These are phyloP conservation scores for Phytophthora foliorum DNA, from an alignment of 352 stramenopile genomes.

Conservation along the genomic window DNA sequence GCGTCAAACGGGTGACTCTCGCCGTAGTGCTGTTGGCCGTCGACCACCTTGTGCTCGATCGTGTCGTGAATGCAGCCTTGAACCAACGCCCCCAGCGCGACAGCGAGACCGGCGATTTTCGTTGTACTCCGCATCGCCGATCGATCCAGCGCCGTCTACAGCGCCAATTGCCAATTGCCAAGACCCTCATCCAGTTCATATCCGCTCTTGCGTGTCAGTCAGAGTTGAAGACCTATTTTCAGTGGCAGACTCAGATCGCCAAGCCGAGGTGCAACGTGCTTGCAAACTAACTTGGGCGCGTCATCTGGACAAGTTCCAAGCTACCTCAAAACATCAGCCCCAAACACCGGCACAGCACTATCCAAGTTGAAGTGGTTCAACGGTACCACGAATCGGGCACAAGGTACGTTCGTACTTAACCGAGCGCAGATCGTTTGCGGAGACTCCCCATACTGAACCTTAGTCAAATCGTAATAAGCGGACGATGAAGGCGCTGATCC, in stretches of 20 bases:
- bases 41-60: slow-evolving; percentile 34
- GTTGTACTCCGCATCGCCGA: slow-evolving; percentile 6
- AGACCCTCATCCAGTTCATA: slow-evolving; percentile 6
- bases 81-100: not conserved
- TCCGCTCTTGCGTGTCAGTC: slow-evolving; percentile 10
- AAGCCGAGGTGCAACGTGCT: not conserved
- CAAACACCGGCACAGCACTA: too few species aligned
- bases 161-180: not conserved
- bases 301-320: not conserved
- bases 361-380: slow-evolving; percentile 21
- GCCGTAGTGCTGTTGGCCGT: slow-evolving; percentile 35
- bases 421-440: not conserved
- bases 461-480: not conserved
- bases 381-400: not conserved
- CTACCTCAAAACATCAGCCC: too few species aligned
- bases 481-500: slow-evolving; percentile 92
- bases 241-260: slow-evolving; percentile 20
- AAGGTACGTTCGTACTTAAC: not conserved
- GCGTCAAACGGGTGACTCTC: slow-evolving; percentile 37
- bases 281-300: not conserved
- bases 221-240: slow-evolving; percentile 18
- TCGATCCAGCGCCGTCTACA: not conserved
- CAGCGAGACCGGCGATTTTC: slow-evolving; percentile 3
- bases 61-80: slow-evolving; percentile 45
- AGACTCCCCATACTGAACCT: too few species aligned